A percentile compares a stretch with the other conserved stretches of the same genome.
Evolutionary conservation across 129 eudicot genomes (phyloP).

Genomic region (Escallonia herrerae): DNA sequence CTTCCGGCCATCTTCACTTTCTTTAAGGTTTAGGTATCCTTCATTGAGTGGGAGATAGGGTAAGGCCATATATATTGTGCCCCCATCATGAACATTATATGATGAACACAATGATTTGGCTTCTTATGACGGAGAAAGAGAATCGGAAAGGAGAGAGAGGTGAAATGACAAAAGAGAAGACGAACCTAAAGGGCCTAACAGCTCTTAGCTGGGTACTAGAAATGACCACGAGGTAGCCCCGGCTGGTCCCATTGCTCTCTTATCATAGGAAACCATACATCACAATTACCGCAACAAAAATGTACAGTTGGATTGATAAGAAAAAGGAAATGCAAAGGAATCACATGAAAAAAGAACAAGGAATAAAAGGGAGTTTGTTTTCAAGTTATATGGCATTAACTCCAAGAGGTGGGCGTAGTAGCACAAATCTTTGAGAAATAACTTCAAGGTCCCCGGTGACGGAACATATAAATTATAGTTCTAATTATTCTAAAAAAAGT

Average conservation of each 20-base stretch:
- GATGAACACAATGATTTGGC: slow-evolving; percentile 31
- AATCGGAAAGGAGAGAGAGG: background rate
- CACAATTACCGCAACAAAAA: background rate
- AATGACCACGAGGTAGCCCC: background rate
- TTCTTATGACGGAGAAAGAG: slow-evolving; percentile 4
- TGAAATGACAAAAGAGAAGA: slow-evolving; percentile 6
- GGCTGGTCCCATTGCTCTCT: background rate
- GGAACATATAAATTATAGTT: too few relatives aligned
- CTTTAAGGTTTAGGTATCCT: background rate
- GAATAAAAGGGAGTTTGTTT: too few relatives aligned
- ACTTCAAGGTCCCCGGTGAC: too few relatives aligned
- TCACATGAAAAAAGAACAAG: too few relatives aligned
- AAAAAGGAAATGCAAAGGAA: too few relatives aligned
- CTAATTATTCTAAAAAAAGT: too few relatives aligned
- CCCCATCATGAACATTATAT: slow-evolving; percentile 8
- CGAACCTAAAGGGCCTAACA: background rate
- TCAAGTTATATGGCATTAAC: too few relatives aligned
- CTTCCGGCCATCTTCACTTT: background rate
- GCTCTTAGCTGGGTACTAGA: background rate
- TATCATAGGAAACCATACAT: background rate
- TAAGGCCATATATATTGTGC: background rate
- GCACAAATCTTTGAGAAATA: too few relatives aligned
- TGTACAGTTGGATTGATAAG: too few relatives aligned
- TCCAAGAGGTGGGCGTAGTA: too few relatives aligned
- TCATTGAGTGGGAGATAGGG: too few relatives aligned